These are phyloP conservation scores for Sindora glabra DNA, from an alignment of 306 rosid species.

Conservation along the genomic window DNA sequence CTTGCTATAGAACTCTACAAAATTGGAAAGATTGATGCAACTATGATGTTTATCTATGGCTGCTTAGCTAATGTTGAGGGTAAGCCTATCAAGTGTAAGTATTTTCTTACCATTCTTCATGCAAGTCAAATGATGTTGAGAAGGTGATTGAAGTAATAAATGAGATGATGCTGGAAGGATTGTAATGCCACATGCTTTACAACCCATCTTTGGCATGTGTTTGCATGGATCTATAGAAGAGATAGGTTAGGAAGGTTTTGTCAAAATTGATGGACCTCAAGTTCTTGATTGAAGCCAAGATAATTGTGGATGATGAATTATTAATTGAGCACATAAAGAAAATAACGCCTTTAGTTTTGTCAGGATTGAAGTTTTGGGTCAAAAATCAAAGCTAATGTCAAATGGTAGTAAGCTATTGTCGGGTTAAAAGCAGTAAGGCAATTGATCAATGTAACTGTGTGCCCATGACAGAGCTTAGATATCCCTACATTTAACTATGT, in stretches of 20 bases:
- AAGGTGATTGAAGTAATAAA: slow-evolving; percentile 52
- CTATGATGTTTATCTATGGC: slow-evolving; percentile 65
- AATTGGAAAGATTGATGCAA: slow-evolving; percentile 67
- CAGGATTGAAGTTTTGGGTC: slow-evolving; percentile 77
- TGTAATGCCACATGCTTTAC: slow-evolving; percentile 38
- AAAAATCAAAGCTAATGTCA: slow-evolving; percentile 68
- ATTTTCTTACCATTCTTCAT: slow-evolving; percentile 56
- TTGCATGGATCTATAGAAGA: slow-evolving; percentile 71
- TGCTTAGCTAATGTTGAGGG: slow-evolving; percentile 55
- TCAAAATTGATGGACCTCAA: slow-evolving; percentile 42
- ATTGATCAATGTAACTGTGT: neutral
- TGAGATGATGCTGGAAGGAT: slow-evolving; percentile 74
- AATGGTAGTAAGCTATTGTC: slow-evolving; percentile 51
- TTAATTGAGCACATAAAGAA: slow-evolving; percentile 76
- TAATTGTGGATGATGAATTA: slow-evolving; percentile 61
- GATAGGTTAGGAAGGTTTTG: slow-evolving; percentile 80
- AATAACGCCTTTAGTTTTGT: slow-evolving; percentile 63
- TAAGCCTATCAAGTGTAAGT: slow-evolving; percentile 67
- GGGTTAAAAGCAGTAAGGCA: slow-evolving; percentile 20
- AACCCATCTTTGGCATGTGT: slow-evolving; percentile 66
- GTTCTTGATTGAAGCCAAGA: slow-evolving; percentile 55
- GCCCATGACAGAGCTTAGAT: too few species aligned
- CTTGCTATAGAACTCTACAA: slow-evolving; percentile 62
- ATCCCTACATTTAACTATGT: too few species aligned
- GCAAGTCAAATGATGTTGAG: slow-evolving; percentile 43